These are phyloP conservation scores for Tolypocladium guangdongense DNA, from an alignment of 2,329 filamentous ascomycete genomes.

Conservation along the genomic window DNA sequence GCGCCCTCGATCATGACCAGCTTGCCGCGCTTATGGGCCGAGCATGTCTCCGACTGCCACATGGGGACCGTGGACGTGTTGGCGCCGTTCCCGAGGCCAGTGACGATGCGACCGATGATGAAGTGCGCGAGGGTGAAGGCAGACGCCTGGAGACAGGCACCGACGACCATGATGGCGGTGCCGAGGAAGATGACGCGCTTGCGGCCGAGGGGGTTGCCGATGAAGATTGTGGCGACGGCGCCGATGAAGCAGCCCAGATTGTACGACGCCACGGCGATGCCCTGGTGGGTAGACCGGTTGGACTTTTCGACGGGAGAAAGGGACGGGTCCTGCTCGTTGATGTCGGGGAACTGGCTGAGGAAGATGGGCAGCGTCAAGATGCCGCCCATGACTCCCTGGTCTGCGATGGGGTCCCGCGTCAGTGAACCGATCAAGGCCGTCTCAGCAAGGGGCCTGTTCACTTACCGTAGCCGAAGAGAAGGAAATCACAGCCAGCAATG, in stretches of 20 bases:
- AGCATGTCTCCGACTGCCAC: constrained; percentile 51
- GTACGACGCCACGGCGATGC: constrained; percentile 44
- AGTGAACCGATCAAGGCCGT: background rate
- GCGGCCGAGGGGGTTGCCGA: constrained; percentile 51
- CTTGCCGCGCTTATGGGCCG: constrained; percentile 46
- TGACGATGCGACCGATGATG: constrained; percentile 47
- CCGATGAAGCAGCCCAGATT: constrained; percentile 53
- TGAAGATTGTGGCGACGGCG: constrained; percentile 54
- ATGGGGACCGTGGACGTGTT: constrained; percentile 47
- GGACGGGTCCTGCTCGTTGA: constrained; percentile 29
- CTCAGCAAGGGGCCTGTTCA: background rate
- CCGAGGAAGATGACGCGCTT: constrained; percentile 49
- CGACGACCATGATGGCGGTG: constrained; percentile 45
- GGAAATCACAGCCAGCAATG: constrained; percentile 64
- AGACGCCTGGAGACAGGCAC: constrained; percentile 46
- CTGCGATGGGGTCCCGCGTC: constrained; percentile 27
- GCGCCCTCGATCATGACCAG: constrained; percentile 51
- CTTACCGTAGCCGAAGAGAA: constrained; percentile 48
- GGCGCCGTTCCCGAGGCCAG: constrained; percentile 46
- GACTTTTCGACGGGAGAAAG: constrained; percentile 21
- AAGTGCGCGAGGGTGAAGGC: constrained; percentile 44
- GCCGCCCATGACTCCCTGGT: constrained; percentile 67
- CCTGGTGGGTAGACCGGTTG: constrained; percentile 39
- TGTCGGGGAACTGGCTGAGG: constrained; percentile 44
- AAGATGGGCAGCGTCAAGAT: constrained; percentile 58